Evolutionary conservation across 2,329 filamentous ascomycete genomes (phyloP).

Genomic region (Curvularia spicifera): DNA sequence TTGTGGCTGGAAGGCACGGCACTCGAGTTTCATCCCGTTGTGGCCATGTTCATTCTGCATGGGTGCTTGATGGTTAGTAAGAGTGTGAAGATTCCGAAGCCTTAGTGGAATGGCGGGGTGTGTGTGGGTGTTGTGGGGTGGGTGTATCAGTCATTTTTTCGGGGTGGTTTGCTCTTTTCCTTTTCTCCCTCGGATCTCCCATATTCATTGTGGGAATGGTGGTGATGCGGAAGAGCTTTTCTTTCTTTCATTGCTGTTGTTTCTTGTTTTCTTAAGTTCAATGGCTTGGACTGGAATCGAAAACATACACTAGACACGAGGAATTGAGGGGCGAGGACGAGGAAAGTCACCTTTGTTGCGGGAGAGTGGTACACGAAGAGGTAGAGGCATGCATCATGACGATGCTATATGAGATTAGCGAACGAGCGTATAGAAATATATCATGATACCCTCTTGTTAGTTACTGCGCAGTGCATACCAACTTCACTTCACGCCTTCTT

Average conservation of each 20-base stretch:
- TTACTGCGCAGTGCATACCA: no score
- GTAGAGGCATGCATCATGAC: neutral
- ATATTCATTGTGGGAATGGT: no score
- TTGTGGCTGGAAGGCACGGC: constrained; percentile 68
- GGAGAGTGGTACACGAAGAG: neutral
- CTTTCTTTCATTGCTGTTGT: neutral
- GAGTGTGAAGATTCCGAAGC: constrained; percentile 94
- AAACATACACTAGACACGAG: neutral
- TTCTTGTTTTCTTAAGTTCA: neutral
- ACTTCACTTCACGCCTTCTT: neutral
- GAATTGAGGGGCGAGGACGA: neutral
- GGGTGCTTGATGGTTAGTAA: constrained; percentile 96
- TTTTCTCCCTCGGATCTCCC: neutral
- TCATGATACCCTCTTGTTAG: constrained; percentile 2
- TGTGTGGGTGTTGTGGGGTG: neutral
- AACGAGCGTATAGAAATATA: constrained; percentile 1
- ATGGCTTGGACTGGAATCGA: neutral
- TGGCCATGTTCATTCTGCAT: constrained; percentile 81
- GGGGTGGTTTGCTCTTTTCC: neutral
- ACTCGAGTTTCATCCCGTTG: constrained; percentile 85
- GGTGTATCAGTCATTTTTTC: neutral
- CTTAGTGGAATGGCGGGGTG: constrained; percentile 39
- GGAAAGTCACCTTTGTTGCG: neutral
- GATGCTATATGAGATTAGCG: neutral
- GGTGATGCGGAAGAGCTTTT: neutral